A percentile compares a stretch with the other conserved stretches of the same genome.
phyloP scores from a whole-genome alignment of 768 basidiomycete species.

The Rhizopogon vulgaris region DNA sequence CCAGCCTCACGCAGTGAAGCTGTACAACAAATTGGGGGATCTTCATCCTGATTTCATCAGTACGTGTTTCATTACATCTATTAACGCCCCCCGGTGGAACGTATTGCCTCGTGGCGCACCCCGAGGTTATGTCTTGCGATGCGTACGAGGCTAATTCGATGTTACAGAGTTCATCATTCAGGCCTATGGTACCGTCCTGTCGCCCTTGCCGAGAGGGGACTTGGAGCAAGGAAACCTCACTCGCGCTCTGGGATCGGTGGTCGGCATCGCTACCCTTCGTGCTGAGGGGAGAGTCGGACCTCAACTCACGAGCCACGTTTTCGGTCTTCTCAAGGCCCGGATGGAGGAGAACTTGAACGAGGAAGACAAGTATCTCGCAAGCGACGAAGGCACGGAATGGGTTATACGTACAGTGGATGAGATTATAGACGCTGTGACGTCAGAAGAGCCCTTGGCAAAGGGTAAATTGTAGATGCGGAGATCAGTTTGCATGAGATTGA shows the following conservation, averaged over 20 bases:
- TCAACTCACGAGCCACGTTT: slow-evolving; percentile 83
- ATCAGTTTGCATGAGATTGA: slow-evolving; percentile 17
- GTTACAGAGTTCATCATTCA: slow-evolving; percentile 78
- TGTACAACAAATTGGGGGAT: slow-evolving; percentile 77
- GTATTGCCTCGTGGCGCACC: slow-evolving; percentile 27
- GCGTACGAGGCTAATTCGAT: slow-evolving; percentile 15
- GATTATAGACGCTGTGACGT: slow-evolving; percentile 67
- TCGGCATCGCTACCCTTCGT: slow-evolving; percentile 80
- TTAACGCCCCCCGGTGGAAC: slow-evolving; percentile 26
- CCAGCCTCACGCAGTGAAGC: slow-evolving; percentile 82
- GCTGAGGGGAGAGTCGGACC: slow-evolving; percentile 82
- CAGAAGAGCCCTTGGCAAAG: slow-evolving; percentile 37
- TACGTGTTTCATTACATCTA: slow-evolving; percentile 40
- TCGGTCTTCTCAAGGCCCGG: slow-evolving; percentile 84
- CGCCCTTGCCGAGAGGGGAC: slow-evolving; percentile 66
- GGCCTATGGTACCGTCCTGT: slow-evolving; percentile 72
- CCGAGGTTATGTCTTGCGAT: slow-evolving; percentile 25
- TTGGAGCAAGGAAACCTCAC: slow-evolving; percentile 78
- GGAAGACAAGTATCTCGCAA: slow-evolving; percentile 77
- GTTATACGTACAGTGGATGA: slow-evolving; percentile 78
- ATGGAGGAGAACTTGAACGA: slow-evolving; percentile 48
- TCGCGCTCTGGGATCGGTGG: slow-evolving; percentile 76
- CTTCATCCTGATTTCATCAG: slow-evolving; percentile 95
- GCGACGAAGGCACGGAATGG: slow-evolving; percentile 87
- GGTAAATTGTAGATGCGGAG: slow-evolving; percentile 51